Conservation (phyloP, 1,284 basidiomycete genomes). For the Tausonia pullulans region DNA sequence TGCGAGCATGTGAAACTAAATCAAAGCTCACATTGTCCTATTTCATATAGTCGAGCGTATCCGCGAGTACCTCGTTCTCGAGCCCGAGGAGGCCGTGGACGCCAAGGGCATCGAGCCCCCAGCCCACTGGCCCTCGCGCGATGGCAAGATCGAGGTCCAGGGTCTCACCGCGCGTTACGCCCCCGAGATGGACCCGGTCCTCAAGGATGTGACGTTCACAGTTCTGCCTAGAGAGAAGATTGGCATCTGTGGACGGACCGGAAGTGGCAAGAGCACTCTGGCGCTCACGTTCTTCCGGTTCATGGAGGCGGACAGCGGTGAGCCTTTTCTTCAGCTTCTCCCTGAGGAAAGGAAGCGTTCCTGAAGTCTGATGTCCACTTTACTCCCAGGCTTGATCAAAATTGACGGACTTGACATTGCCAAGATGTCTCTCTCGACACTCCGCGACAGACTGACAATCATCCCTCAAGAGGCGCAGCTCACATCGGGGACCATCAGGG, state of each 20-base stretch:
- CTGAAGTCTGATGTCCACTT: too few relatives aligned
- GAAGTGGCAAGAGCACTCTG: conserved; percentile 34
- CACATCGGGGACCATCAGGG: conserved; percentile 36
- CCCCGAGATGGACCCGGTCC: conserved; percentile 40
- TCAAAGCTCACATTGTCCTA: conserved; percentile 2
- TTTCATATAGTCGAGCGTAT: conserved; percentile 40
- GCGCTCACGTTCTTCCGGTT: conserved; percentile 41
- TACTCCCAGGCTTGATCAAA: conserved; percentile 31
- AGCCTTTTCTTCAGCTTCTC: too few relatives aligned
- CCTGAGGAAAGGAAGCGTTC: conserved; percentile 5
- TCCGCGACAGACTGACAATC: conserved; percentile 42
- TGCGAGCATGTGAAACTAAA: too few relatives aligned
- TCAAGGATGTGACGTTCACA: conserved; percentile 39
- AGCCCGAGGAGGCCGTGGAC: conserved; percentile 37
- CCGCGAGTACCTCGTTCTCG: conserved; percentile 38
- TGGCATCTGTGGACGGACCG: conserved; percentile 43
- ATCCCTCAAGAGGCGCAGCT: conserved; percentile 41
- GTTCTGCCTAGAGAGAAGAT: conserved; percentile 41
- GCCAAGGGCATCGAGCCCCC: conserved; percentile 38
- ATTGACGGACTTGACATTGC: conserved; percentile 41
- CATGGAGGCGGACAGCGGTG: conserved; percentile 28
- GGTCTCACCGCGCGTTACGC: conserved; percentile 34
- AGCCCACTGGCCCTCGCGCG: conserved; percentile 38
- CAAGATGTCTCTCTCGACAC: conserved; percentile 36
- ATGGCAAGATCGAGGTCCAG: conserved; percentile 46